Base-by-base conservation (phyloP, 208 protist species). In the Endotrypanum monterogeii region DNA sequence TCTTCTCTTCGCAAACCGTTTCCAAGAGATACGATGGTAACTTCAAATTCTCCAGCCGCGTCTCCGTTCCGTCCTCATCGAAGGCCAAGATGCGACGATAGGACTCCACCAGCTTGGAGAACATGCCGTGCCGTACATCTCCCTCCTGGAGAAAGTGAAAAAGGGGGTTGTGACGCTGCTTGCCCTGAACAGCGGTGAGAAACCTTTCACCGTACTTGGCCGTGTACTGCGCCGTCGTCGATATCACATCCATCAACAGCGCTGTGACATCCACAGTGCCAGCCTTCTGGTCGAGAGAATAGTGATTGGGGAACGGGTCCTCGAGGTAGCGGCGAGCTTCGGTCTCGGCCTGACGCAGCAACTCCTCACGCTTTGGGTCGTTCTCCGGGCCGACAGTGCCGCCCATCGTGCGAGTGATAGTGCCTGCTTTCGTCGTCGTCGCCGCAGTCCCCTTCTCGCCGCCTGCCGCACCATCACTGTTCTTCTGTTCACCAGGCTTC, bases 171-270 rank as follows among this genome's bases (percentile, higher is more conserved):
- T 85, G 84, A 35, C 79, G 77, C 67, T 95, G 84, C 56, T 90
- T 89, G 3, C 72, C 74, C 61, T 80, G 69, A 30, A 97, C 74
- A 23, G 84, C 79, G 50, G 82, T 60, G 35, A 97, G 66, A 57
- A 97, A 97, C 9, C 66, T 76, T 3, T 92, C 87, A 12, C 93
- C 93, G 74, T 94, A 94, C 84, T 97, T 97, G 46, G 90, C 90
- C 18, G 85, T 82, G 80, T 95, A 97, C 84, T 97, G 93, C 48
- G 93, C 93, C 0, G 91, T 89, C 67, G 75, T 78, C 2, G 86
- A 85, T 77, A 97, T 90, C 67, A 94, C 82, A 48, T 89, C 89
- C 69, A 95, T 86, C 50, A 86, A 70, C 32, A 91, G 61, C 2
- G 89, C 83, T 20, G 88, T 87, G 63, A 97, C 78, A 46, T 93